Conservation (phyloP, 768 basidiomycete genomes). For the Mycena epipterygia region DNA sequence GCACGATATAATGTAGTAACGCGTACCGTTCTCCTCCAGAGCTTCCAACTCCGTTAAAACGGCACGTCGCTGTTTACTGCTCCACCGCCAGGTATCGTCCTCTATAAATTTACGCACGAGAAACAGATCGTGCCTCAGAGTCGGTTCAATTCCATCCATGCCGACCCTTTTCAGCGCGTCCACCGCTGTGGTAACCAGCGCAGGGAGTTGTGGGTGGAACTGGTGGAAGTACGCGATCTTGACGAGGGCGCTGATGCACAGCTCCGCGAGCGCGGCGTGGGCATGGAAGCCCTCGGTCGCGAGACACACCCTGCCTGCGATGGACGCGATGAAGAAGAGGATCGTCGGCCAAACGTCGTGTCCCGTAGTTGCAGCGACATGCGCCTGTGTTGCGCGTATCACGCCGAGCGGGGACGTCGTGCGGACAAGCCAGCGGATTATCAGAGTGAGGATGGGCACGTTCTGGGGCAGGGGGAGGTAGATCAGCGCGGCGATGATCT, state of each 20-base stretch:
- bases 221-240: conserved; percentile 31
- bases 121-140: neutral
- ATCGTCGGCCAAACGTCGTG: conserved; percentile 28
- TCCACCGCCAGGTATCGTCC: conserved; percentile 34
- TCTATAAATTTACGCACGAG: conserved; percentile 12
- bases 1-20: neutral
- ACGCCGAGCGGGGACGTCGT: conserved; percentile 24
- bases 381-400: conserved; percentile 10
- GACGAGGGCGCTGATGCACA: conserved; percentile 19
- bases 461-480: conserved; percentile 19
- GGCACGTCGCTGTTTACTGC: conserved; percentile 20
- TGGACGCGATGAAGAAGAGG: conserved; percentile 30
- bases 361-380: neutral
- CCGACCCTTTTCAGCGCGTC: neutral
- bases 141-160: neutral
- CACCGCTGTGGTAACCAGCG: conserved; percentile 4
- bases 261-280: conserved; percentile 10
- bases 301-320: conserved; percentile 11
- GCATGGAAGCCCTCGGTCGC: neutral
- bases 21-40: neutral
- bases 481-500: conserved; percentile 20
- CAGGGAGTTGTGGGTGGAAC: conserved; percentile 29
- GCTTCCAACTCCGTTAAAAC: conserved; percentile 14
- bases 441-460: conserved; percentile 3
- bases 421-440: conserved; percentile 30